Percentiles rank a stretch among this genome's conserved stretches.
phyloP scores from a whole-genome alignment of 1,284 basidiomycete genomes.

The Neolentinus lepideus region DNA sequence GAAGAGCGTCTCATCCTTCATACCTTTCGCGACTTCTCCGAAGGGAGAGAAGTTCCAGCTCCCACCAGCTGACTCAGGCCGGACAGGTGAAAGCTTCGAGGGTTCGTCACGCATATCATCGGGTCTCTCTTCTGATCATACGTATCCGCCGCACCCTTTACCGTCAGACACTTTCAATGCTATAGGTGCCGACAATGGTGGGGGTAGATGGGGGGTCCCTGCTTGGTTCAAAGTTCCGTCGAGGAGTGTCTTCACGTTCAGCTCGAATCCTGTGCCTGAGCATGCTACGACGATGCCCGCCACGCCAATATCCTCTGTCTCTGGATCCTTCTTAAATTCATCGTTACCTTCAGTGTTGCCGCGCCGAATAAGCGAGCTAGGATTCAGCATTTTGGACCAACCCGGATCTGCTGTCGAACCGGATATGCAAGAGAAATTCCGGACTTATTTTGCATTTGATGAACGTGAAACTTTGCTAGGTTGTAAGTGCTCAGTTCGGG shows the following conservation, averaged over 20 bases:
- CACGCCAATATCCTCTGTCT: conserved; percentile 21
- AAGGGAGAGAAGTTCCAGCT: conserved; percentile 2
- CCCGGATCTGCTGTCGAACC: conserved; percentile 55
- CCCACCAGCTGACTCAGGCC: not conserved
- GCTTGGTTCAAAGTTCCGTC: conserved; percentile 62
- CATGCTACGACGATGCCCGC: conserved; percentile 14
- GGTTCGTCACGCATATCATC: not conserved
- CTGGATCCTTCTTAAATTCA: conserved; percentile 53
- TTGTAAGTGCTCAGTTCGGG: conserved; percentile 45
- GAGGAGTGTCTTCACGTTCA: conserved; percentile 31
- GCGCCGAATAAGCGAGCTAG: conserved; percentile 44
- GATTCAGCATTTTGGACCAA: conserved; percentile 71
- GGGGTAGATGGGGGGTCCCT: conserved; percentile 58
- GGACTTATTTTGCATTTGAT: conserved; percentile 73
- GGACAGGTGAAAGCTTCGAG: not conserved
- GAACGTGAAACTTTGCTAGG: conserved; percentile 83
- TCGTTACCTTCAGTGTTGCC: conserved; percentile 24
- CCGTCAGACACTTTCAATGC: conserved; percentile 29
- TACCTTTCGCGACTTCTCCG: conserved; percentile 45
- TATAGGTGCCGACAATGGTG: conserved; percentile 20
- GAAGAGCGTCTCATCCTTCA: conserved; percentile 37
- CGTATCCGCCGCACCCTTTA: conserved; percentile 69
- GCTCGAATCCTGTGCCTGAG: conserved; percentile 12
- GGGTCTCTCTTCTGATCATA: conserved; percentile 35
- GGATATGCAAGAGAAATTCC: conserved; percentile 71